Conservation (phyloP, 192 early-diverging fungal genomes). For the Physocladia obscura region DNA sequence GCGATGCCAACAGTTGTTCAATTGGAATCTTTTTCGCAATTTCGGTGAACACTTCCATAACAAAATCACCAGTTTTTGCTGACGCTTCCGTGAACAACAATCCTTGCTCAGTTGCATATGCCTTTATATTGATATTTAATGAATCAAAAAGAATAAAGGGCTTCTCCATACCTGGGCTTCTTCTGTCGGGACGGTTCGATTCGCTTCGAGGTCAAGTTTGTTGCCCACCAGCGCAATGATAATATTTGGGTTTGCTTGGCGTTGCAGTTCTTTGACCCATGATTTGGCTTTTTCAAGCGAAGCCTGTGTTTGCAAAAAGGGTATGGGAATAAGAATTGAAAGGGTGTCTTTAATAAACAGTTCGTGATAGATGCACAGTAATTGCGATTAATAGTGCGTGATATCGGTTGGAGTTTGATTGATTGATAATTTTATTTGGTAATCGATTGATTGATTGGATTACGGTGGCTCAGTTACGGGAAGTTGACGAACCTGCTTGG, state of each 20-base stretch:
- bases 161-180: constrained; percentile 52
- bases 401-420: no score
- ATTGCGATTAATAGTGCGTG: no score
- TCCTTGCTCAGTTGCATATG: constrained; percentile 75
- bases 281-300: constrained; percentile 91
- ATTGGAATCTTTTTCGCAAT: constrained; percentile 71
- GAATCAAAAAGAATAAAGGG: neutral
- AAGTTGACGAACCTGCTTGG: constrained; percentile 56
- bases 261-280: constrained; percentile 96
- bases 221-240: constrained; percentile 96
- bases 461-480: no score
- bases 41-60: constrained; percentile 88
- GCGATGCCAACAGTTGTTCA: constrained; percentile 44
- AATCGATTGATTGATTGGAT: no score
- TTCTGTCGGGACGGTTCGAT: constrained; percentile 68
- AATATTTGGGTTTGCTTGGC: constrained; percentile 92
- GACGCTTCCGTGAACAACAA: constrained; percentile 88
- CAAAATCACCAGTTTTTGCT: constrained; percentile 80
- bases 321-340: neutral
- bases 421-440: no score
- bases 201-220: constrained; percentile 83
- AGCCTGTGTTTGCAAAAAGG: constrained; percentile 32
- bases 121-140: constrained; percentile 8
- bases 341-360: neutral
- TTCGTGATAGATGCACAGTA: no score